Conservation (phyloP, 148 eudicot species). For the Spergularia bocconei region DNA sequence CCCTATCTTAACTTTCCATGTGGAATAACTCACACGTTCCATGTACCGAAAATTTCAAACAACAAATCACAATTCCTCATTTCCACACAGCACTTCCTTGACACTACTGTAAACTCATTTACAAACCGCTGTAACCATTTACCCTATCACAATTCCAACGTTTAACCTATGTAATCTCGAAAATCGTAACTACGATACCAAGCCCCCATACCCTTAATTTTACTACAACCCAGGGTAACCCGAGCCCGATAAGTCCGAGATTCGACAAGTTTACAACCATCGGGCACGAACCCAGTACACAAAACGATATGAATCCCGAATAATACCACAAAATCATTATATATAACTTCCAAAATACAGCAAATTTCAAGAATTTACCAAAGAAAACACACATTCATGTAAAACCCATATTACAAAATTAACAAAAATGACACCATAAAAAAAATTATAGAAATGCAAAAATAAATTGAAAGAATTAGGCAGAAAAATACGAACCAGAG, state of each 20-base stretch:
- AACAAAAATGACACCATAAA: not conserved
- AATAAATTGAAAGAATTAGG: not conserved
- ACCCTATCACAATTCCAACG: too few relatives aligned
- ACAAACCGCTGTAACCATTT: too few relatives aligned
- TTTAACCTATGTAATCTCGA: too few relatives aligned
- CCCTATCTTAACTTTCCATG: too few relatives aligned
- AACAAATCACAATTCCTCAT: not conserved
- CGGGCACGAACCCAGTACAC: not conserved
- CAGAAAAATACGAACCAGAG: constrained; percentile 29
- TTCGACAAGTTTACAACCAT: not conserved
- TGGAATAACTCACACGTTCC: not conserved
- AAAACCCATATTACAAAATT: not conserved
- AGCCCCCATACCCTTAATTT: too few relatives aligned
- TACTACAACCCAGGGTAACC: too few relatives aligned
- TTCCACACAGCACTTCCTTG: too few relatives aligned
- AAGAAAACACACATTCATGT: not conserved
- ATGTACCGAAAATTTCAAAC: not conserved
- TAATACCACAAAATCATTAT: not conserved
- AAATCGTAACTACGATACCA: too few relatives aligned
- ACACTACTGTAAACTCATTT: too few relatives aligned
- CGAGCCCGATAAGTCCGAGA: not conserved
- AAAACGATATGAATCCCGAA: not conserved
- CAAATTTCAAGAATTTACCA: not conserved
- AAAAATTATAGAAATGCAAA: not conserved
- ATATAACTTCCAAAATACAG: not conserved